Evolutionary conservation across 257 asterid species (phyloP).

Genomic region (Craterostigma plantagineum): DNA sequence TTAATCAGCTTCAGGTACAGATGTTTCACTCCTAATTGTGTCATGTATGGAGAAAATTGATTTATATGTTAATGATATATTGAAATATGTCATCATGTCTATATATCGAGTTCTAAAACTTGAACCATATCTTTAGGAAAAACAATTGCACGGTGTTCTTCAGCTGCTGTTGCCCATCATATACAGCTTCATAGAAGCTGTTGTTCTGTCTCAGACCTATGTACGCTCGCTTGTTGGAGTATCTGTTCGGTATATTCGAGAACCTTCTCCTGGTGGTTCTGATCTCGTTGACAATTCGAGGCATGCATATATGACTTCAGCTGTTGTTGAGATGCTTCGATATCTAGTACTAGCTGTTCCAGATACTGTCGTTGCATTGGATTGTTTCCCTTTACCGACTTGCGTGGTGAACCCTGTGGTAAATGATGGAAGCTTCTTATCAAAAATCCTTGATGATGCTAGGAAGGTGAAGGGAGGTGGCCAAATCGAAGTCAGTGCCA

Average conservation of each 20-base stretch:
- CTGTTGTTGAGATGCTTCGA: conserved; percentile 97
- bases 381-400: conserved; percentile 74
- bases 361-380: conserved; percentile 89
- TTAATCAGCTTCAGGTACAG: conserved; percentile 85
- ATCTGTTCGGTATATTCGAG: conserved; percentile 66
- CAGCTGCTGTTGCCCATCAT: conserved; percentile 87
- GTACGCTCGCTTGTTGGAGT: conserved; percentile 61
- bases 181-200: conserved; percentile 79
- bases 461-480: conserved; percentile 38
- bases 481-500: conserved; percentile 31
- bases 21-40: too few relatives aligned
- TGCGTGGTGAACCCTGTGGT: conserved; percentile 39
- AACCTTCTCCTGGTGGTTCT: conserved; percentile 96
- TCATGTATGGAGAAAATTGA: not conserved
- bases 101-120: conserved; percentile 12
- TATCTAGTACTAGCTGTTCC: conserved; percentile 84
- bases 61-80: too few relatives aligned
- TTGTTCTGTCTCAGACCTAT: conserved; percentile 80
- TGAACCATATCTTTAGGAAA: conserved; percentile 45
- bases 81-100: not conserved
- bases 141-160: conserved; percentile 60
- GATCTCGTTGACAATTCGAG: conserved; percentile 93
- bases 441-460: conserved; percentile 54
- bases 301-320: conserved; percentile 77
- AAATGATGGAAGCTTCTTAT: conserved; percentile 60